Evolutionary conservation across 306 rosid genomes (phyloP), one percentile per base, ranked within the genome.

Genomic region (Gleditsia sinensis): DNA sequence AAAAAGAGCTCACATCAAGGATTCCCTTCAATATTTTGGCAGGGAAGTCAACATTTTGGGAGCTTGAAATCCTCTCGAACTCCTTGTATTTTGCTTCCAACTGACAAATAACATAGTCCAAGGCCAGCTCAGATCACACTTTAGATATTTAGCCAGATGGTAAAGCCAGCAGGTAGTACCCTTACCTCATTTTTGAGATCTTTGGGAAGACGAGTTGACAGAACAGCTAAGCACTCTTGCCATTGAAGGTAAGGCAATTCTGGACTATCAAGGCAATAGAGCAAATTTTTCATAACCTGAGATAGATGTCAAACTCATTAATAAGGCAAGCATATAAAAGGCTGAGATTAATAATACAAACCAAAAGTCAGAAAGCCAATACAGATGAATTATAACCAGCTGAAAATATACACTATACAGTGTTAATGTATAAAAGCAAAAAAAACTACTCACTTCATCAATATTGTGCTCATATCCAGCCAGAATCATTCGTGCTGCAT

Each of bases 141-240:
- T 56, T 56, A 45, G 75, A 60, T 28, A 66, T 69, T 75, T 74
- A 84, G 78, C 68, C 53, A 68, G 34, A 78, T 55, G 23, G 34
- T 27, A 76, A 75, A 45, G 34, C 27, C 7, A 54, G 56, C 37
- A 63, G 37, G 60, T 42, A 55, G 57, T 66, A 54, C 62, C 61
- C 61, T 72, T 84, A 92, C 99, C 89, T 90, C 98, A 79, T 64
- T 82, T 84, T 85, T 92, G 6, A 95, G 93, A 58, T 95, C 97
- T 83, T 92, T 95, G 72, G 99, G 98, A 79, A 95, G 98, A 66
- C 99, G 98, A 67, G 80, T 90, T 24, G 96, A 97, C 62, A 92
- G 87, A 83, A 95, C 99, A 63, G 99, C 84, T 20, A 92, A 81
- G 88, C 97, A 90, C 80, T 95, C 99, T 95, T 95, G 99, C 99